Evolutionary conservation across 1,284 basidiomycete genomes (phyloP).

Genomic region (Leccinum pallidistipes): DNA sequence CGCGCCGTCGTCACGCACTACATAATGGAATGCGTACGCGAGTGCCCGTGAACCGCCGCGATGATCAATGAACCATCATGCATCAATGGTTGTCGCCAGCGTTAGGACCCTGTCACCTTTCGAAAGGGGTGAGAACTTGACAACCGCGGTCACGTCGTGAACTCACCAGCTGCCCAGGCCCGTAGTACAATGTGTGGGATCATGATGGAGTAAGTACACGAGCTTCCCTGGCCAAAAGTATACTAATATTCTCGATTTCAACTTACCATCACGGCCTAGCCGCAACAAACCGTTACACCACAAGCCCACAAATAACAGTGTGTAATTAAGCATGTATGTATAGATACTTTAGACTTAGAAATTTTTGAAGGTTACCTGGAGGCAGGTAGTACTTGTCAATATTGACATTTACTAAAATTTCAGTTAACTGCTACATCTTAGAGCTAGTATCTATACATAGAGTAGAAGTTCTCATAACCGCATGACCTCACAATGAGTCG

Average conservation of each 20-base stretch:
- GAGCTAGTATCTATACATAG: too few relatives aligned
- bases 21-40: conserved; percentile 57
- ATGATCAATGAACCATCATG: too few relatives aligned
- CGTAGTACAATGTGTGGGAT: conserved; percentile 64
- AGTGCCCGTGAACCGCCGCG: conserved; percentile 29
- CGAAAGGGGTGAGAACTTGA: conserved; percentile 84
- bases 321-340: too few relatives aligned
- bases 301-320: too few relatives aligned
- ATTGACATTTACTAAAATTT: too few relatives aligned
- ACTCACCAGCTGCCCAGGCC: conserved; percentile 88
- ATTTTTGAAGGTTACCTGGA: too few relatives aligned
- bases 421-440: too few relatives aligned
- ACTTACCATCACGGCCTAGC: conserved; percentile 31
- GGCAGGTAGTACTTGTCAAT: too few relatives aligned
- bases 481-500: too few relatives aligned
- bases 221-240: conserved; percentile 87
- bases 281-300: too few relatives aligned
- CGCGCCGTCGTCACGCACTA: conserved; percentile 61
- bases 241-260: conserved; percentile 80
- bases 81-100: conserved; percentile 60
- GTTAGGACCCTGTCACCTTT: conserved; percentile 80
- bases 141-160: conserved; percentile 64
- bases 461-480: too few relatives aligned
- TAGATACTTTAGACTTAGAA: too few relatives aligned
- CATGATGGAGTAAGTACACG: conserved; percentile 79